phyloP scores from a whole-genome alignment of 805 yeast genomes.

The Clavispora santaluciae region DNA sequence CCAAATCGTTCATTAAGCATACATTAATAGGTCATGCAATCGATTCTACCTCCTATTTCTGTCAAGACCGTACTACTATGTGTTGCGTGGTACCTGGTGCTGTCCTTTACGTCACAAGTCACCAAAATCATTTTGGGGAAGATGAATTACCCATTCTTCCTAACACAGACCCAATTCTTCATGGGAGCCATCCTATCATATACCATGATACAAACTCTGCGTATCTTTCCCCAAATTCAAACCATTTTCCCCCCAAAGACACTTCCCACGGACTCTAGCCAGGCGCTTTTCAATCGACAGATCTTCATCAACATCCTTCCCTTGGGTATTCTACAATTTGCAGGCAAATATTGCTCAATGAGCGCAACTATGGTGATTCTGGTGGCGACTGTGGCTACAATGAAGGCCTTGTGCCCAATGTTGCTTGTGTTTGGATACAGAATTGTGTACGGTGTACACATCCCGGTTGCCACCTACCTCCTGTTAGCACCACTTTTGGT shows the following conservation, averaged over 20 bases:
- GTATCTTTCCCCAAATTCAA: conserved; percentile 19
- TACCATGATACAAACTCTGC: conserved; percentile 31
- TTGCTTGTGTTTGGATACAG: conserved; percentile 56
- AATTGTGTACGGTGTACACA: conserved; percentile 43
- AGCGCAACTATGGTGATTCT: conserved; percentile 64
- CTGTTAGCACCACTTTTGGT: conserved; percentile 48
- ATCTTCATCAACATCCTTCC: conserved; percentile 51
- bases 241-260: conserved; percentile 50
- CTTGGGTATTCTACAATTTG: conserved; percentile 59
- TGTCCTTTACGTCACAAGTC: conserved; percentile 61
- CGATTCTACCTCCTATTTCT: conserved; percentile 1
- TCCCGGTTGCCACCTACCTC: conserved; percentile 47
- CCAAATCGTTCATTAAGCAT: neutral
- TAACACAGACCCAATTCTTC: conserved; percentile 61
- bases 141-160: conserved; percentile 57
- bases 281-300: conserved; percentile 20
- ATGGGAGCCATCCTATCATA: conserved; percentile 44
- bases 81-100: conserved; percentile 55
- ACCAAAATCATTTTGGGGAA: conserved; percentile 52
- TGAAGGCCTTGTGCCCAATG: conserved; percentile 64
- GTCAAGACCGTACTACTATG: conserved; percentile 40
- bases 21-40: neutral
- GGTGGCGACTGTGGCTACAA: conserved; percentile 64
- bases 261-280: conserved; percentile 37
- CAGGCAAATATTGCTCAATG: conserved; percentile 58